Percentiles rank a stretch among this genome's conserved stretches.
These are phyloP conservation scores for Oryza punctata DNA, from an alignment of 176 grass and related monocot genomes.

Conservation along the genomic window DNA sequence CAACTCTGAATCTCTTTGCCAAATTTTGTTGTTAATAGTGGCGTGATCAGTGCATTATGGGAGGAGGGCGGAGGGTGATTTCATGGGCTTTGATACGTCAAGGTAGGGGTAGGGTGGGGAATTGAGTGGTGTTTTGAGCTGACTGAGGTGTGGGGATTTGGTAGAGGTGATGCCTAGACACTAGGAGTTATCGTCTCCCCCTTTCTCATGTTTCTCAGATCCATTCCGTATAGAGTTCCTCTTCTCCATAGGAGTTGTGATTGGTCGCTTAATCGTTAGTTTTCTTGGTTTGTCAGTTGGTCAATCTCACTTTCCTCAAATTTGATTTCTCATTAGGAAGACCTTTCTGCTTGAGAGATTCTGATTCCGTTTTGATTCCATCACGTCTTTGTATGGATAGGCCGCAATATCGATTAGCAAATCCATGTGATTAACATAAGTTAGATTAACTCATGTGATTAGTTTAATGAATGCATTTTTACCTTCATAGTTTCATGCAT, in stretches of 20 bases:
- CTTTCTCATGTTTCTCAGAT: constrained; percentile 1
- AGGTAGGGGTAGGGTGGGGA: constrained; percentile 13
- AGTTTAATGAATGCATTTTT: background rate
- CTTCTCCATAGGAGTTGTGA: background rate
- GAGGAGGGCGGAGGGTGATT: background rate
- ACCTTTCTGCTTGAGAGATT: background rate
- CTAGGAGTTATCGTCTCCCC: background rate
- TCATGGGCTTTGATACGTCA: too few species aligned
- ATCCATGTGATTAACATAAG: background rate
- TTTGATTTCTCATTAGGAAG: constrained; percentile 12
- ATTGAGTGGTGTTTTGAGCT: constrained; percentile 7
- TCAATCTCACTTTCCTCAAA: constrained; percentile 17
- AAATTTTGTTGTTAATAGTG: too few species aligned
- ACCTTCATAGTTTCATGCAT: constrained; percentile 1
- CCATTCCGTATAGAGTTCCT: background rate
- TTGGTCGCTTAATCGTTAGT: background rate
- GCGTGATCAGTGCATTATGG: background rate
- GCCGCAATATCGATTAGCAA: background rate
- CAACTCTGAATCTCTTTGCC: too few species aligned
- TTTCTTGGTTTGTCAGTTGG: background rate
- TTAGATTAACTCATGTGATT: background rate
- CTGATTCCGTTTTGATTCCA: background rate
- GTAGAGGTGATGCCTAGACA: background rate
- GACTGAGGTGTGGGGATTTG: background rate
- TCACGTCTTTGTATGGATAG: background rate